Evolutionary conservation across 495 filamentous ascomycete genomes (phyloP), one percentile per base, ranked within the genome.

Genomic region (Podospora comata): DNA sequence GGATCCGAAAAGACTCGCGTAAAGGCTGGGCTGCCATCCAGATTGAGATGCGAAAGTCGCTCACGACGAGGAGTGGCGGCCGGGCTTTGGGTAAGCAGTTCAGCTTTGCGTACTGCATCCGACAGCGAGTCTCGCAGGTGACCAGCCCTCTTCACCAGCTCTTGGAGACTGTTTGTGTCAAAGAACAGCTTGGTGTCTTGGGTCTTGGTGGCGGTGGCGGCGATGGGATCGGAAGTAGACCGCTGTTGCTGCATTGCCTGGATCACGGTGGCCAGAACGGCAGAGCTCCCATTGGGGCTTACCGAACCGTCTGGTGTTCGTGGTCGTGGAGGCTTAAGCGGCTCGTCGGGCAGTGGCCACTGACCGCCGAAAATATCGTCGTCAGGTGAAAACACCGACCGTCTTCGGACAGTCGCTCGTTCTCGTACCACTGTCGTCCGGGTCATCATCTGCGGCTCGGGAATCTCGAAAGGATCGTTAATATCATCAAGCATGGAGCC

Each of bases 151-250:
- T 91, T 88, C 19, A 97, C 93, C 60, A 97, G 83, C 76, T 94
- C 91, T 68, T 89, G 88, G 23, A 97, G 86, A 67, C 92, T 96
- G 39, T 90, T 92, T 11, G 93, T 97, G 74, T 97, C 93, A 71
- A 97, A 97, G 16, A 92, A 91, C 39, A 97, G 87, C 76, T 96
- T 96, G 69, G 90, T 90, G 57, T 87, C 79, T 13, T 87, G 78
- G 19, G 84, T 77, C 59, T 80, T 77, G 9, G 81, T 77, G 27
- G 44, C 20, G 27, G 60, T 62, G 63, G 54, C 83, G 68, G 58
- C 63, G 66, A 79, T 76, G 15, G 85, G 82, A 72, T 86, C 82
- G 19, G 80, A 82, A 39, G 84, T 71, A 0, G 76, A 70, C 2
- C 76, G 85, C 72, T 88, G 86, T 68, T 91, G 85, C 77, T 93